Evolutionary conservation across 1,284 basidiomycete species (phyloP).

Genomic region (Apiotrichum gracile): DNA sequence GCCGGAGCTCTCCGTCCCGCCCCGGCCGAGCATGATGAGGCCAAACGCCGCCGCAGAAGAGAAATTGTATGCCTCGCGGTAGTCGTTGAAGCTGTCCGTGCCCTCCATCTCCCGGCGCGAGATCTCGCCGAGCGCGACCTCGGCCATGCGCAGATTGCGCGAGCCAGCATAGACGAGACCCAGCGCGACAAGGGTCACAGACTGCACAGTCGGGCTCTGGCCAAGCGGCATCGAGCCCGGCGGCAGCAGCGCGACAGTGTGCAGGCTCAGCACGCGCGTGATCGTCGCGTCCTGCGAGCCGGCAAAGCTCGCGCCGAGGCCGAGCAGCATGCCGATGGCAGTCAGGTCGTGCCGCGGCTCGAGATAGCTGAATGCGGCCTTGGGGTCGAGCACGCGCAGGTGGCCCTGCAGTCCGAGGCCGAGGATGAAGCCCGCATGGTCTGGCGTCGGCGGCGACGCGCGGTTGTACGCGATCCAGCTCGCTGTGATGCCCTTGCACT

Average conservation of each 20-base stretch:
- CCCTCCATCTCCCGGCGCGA: conserved; percentile 68
- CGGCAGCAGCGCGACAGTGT: conserved; percentile 86
- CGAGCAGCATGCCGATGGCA: conserved; percentile 85
- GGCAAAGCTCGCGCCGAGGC: conserved; percentile 84
- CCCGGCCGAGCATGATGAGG: conserved; percentile 89
- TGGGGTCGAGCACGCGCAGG: conserved; percentile 76
- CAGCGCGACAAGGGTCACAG: conserved; percentile 79
- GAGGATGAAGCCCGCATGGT: conserved; percentile 91
- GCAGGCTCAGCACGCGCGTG: conserved; percentile 84
- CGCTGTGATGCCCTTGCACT: conserved; percentile 71
- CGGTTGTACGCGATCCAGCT: conserved; percentile 93
- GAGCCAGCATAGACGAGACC: conserved; percentile 87
- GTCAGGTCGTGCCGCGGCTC: conserved; percentile 93
- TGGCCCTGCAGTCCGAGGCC: conserved; percentile 90
- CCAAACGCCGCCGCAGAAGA: conserved; percentile 86
- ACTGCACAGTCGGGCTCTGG: conserved; percentile 81
- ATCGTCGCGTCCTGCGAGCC: conserved; percentile 81
- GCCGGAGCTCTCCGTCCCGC: conserved; percentile 51
- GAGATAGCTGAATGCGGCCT: conserved; percentile 76
- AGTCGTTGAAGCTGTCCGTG: conserved; percentile 73
- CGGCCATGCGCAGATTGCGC: conserved; percentile 82
- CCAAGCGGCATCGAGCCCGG: conserved; percentile 81
- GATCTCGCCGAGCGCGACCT: conserved; percentile 80
- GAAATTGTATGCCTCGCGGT: conserved; percentile 86
- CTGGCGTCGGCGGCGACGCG: conserved; percentile 73